Base-by-base conservation (phyloP, 495 filamentous ascomycete species). In the Haplographium delicatum region DNA sequence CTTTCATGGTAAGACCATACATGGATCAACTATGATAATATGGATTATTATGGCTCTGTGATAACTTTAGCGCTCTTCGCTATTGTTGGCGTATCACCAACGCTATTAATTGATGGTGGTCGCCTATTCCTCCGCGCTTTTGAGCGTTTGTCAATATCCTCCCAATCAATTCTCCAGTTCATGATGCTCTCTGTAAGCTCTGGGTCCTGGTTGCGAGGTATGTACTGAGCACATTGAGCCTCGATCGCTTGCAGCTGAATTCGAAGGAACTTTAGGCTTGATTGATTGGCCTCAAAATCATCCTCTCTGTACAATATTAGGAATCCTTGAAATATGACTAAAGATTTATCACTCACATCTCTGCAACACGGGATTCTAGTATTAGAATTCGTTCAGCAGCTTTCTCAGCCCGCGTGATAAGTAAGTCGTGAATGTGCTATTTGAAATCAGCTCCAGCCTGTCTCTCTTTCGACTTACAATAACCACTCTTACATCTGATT, bases 241-340 rank as follows among this genome's bases (percentile, higher is more conserved):
- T 80, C 72, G 54, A 80, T 68, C 40, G 74, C 72, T 23, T 75
- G 70, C 20, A 80, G 65, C 54, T 73, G 68, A 38, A 79, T 69
- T 22, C 74, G 72, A 15, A 80, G 68, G 59, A 71, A 73, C 31
- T 68, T 65, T 27, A 80, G 69, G 40, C 78, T 68, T 34, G 66
- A 68, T 35, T 68, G 62, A 48, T 60, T 62, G 53, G 64, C 62
- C 23, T 61, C 59, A 27, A 62, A 62, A 33, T 70, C 62, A 6
- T 62, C 60, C 44, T 68, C 69, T 27, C 68, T 70, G 45, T 33
- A 30, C 31, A 13, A 10, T 26, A 28, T 50, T 10, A 51, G 35
- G 15, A 25, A n/a, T 43, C 33, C 18, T 47, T 22, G 7, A 9
- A 28, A 30, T 40, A 5, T 28, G 23, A 39, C 6, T 43, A 18